These are phyloP conservation scores for Aureobasidium sp. DNA, from an alignment of 2,329 filamentous ascomycete genomes.

Conservation along the genomic window DNA sequence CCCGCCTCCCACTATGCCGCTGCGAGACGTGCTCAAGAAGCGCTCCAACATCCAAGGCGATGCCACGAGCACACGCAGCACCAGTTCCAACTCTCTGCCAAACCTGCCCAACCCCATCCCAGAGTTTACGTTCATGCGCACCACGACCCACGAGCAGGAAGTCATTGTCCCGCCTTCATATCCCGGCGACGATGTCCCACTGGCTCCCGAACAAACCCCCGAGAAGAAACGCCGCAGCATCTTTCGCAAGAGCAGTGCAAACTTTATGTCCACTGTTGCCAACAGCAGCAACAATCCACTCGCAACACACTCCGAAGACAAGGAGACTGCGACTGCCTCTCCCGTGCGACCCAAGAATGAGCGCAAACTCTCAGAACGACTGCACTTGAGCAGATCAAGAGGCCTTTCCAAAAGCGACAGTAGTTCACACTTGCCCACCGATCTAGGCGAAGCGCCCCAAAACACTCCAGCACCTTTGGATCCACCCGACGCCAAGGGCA, in stretches of 20 bases:
- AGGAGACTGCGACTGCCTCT: background rate
- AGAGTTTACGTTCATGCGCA: slow-evolving; percentile 76
- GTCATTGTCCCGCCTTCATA: slow-evolving; percentile 63
- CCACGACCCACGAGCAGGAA: slow-evolving; percentile 75
- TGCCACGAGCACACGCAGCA: slow-evolving; percentile 1
- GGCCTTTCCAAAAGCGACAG: slow-evolving; percentile 46
- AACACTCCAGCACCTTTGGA: slow-evolving; percentile 44
- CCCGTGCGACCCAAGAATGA: slow-evolving; percentile 28
- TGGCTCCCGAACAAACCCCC: background rate
- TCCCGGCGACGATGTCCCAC: slow-evolving; percentile 33
- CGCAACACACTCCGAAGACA: background rate
- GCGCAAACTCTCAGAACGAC: slow-evolving; percentile 57
- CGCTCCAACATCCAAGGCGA: slow-evolving; percentile 15
- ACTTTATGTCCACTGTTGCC: background rate
- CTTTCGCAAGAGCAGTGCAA: slow-evolving; percentile 13
- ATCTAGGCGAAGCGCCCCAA: slow-evolving; percentile 77
- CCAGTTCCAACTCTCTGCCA: background rate
- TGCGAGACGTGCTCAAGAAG: slow-evolving; percentile 24
- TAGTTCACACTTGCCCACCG: slow-evolving; percentile 67
- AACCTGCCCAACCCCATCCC: slow-evolving; percentile 32
- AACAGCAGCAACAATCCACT: background rate
- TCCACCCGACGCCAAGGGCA: slow-evolving; percentile 15
- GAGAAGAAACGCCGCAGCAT: slow-evolving; percentile 14
- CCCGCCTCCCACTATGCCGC: slow-evolving; percentile 11
- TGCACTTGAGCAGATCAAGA: slow-evolving; percentile 49